Evolutionary conservation across 2,329 filamentous ascomycete genomes (phyloP).

Genomic region (Fusarium fracticaudum): DNA sequence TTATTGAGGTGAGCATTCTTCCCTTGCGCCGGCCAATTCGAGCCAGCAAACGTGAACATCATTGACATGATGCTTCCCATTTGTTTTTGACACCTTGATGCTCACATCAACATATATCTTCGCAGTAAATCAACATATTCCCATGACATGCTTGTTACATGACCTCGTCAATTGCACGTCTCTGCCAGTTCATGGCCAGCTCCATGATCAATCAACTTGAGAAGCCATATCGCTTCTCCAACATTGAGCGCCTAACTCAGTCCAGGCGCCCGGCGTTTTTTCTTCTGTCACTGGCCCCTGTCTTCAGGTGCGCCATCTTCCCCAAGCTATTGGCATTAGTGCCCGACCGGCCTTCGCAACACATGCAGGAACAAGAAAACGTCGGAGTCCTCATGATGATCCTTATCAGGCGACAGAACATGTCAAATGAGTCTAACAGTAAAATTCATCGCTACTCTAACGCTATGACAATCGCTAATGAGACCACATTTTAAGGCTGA

Average conservation of each 20-base stretch:
- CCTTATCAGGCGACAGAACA: background rate
- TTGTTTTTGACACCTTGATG: background rate
- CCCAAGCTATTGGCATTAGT: background rate
- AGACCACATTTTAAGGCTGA: background rate
- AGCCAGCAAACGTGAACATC: background rate
- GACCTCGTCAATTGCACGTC: background rate
- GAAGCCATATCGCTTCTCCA: background rate
- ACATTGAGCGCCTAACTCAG: background rate
- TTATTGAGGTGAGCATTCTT: background rate
- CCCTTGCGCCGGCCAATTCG: background rate
- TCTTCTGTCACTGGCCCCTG: background rate
- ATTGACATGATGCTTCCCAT: background rate
- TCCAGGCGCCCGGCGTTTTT: background rate
- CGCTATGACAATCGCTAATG: constrained; percentile 14
- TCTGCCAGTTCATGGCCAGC: background rate
- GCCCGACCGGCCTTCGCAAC: background rate
- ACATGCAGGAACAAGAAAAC: background rate
- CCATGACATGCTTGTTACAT: background rate
- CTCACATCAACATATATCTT: rapidly evolving
- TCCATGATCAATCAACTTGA: background rate
- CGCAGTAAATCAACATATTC: rapidly evolving
- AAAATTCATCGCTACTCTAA: background rate
- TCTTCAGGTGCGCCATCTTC: background rate
- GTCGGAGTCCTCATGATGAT: background rate
- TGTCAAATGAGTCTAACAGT: background rate